Conservation (phyloP, 2,329 filamentous ascomycete genomes). For the Neofusicoccum ribis region DNA sequence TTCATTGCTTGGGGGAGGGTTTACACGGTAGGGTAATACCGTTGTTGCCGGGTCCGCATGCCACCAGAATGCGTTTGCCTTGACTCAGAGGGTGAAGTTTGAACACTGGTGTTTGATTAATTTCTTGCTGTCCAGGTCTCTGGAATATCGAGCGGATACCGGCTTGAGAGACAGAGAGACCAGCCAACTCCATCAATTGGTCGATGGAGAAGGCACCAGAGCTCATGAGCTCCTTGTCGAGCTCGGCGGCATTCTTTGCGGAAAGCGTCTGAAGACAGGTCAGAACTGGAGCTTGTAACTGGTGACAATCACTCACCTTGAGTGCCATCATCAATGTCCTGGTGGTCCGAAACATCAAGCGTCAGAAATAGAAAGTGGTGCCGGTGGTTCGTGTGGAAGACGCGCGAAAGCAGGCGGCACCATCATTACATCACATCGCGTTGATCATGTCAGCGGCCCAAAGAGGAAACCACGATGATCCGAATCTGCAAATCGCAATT, state of each 20-base stretch:
- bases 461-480: not conserved
- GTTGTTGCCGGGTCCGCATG: conserved; percentile 82
- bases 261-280: conserved; percentile 67
- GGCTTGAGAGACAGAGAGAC: conserved; percentile 87
- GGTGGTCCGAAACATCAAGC: not conserved
- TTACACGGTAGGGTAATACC: conserved; percentile 25
- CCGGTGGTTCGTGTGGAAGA: not conserved
- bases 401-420: conserved; percentile 1
- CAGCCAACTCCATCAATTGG: conserved; percentile 95
- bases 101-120: conserved; percentile 63
- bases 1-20: not conserved
- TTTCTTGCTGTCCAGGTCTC: not conserved
- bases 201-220: conserved; percentile 86
- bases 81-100: conserved; percentile 73
- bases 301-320: conserved; percentile 22
- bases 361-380: not conserved
- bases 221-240: conserved; percentile 94
- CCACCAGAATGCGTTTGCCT: conserved; percentile 75
- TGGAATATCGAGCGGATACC: conserved; percentile 50
- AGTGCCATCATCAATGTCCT: conserved; percentile 27
- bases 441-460: conserved; percentile 7
- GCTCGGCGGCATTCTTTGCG: conserved; percentile 80
- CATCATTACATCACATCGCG: conserved; percentile 35
- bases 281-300: not conserved
- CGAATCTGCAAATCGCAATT: not conserved